Evolutionary conservation across 768 basidiomycete species (phyloP).

Genomic region (Sporobolomyces roseus): DNA sequence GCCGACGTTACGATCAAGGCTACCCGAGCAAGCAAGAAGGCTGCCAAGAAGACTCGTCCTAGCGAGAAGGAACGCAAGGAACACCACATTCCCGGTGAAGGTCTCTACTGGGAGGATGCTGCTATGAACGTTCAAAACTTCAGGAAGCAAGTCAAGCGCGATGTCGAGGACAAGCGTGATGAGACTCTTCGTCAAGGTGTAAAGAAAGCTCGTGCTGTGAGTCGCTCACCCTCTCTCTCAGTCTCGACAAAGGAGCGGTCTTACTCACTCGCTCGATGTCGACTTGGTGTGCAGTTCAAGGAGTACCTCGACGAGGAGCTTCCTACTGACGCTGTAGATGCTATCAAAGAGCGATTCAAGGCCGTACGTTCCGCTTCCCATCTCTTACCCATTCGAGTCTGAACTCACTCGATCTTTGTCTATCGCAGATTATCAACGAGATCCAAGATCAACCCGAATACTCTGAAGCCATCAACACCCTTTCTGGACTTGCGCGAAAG

Average conservation of each 20-base stretch:
- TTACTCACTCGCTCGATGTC: neutral
- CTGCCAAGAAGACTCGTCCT: conserved; percentile 46
- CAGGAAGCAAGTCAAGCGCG: conserved; percentile 42
- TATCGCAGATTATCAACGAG: conserved; percentile 46
- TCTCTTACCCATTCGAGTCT: neutral
- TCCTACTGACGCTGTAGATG: conserved; percentile 50
- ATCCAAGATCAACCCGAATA: conserved; percentile 50
- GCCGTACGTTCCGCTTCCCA: conserved; percentile 33
- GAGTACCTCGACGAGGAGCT: conserved; percentile 49
- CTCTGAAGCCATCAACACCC: conserved; percentile 48
- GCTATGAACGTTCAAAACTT: conserved; percentile 42
- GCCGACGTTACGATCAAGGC: conserved; percentile 44
- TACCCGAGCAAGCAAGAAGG: conserved; percentile 42
- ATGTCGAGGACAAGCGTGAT: conserved; percentile 37
- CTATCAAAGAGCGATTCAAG: conserved; percentile 49
- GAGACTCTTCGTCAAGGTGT: conserved; percentile 25
- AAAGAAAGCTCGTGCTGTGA: conserved; percentile 26
- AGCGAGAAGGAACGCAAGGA: conserved; percentile 46
- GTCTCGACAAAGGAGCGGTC: neutral
- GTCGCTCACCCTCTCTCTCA: conserved; percentile 30
- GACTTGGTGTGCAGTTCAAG: conserved; percentile 5
- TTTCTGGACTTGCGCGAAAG: conserved; percentile 50
- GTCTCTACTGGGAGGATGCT: conserved; percentile 48
- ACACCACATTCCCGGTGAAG: conserved; percentile 45
- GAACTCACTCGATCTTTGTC: neutral